Evolutionary conservation across 1,139 yeast genomes (phyloP).

Genomic region (Hanseniaspora gamundiae): DNA sequence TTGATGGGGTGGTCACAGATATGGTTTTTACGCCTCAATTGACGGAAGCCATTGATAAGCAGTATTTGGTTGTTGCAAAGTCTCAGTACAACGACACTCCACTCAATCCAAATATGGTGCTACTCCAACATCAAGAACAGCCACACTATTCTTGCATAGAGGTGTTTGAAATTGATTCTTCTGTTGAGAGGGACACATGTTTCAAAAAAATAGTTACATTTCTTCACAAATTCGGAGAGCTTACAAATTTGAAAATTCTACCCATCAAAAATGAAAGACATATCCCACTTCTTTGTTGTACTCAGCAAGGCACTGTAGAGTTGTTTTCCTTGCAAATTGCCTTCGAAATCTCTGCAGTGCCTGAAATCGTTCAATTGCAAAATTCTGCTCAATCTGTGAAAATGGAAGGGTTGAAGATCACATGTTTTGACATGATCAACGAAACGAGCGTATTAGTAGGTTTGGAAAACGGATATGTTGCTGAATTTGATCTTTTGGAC

Average conservation of each 20-base stretch:
- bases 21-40: conserved; percentile 38
- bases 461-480: conserved; percentile 50
- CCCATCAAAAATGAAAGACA: conserved; percentile 25
- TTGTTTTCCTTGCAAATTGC: conserved; percentile 28
- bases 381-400: conserved; percentile 25
- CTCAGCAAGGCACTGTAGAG: conserved; percentile 50
- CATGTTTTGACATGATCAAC: conserved; percentile 45
- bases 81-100: conserved; percentile 26
- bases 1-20: conserved; percentile 46
- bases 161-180: conserved; percentile 34
- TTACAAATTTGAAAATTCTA: conserved; percentile 26
- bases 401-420: conserved; percentile 28
- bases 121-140: conserved; percentile 27
- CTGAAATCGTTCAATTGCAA: conserved; percentile 17
- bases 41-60: conserved; percentile 14
- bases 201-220: background rate
- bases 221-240: background rate
- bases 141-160: conserved; percentile 33
- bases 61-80: conserved; percentile 43
- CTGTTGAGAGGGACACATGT: conserved; percentile 18
- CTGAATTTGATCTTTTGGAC: conserved; percentile 41
- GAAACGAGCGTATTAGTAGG: conserved; percentile 46
- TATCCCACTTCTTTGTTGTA: conserved; percentile 39
- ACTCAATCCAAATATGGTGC: conserved; percentile 21
- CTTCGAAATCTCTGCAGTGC: conserved; percentile 15